phyloP scores from a whole-genome alignment of 1,284 basidiomycete genomes.

The Cutaneotrichosporon mucoides region DNA sequence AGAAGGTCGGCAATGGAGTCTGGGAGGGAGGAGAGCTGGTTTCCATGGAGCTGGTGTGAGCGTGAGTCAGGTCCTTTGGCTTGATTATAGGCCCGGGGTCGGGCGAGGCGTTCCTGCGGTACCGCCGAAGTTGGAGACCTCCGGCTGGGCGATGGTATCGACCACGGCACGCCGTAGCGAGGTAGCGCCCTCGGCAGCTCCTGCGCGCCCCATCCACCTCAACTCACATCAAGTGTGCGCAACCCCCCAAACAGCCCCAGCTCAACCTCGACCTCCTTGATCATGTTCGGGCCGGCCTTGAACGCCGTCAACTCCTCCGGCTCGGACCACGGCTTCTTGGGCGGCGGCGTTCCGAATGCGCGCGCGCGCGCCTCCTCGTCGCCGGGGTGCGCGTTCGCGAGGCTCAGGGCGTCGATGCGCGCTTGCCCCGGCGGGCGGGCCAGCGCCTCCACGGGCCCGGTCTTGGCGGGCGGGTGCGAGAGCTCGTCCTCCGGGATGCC shows the following conservation, averaged over 20 bases:
- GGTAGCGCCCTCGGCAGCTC: too few species aligned
- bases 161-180: too few species aligned
- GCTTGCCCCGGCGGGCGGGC: not conserved
- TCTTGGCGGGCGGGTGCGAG: conserved; percentile 21
- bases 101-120: too few species aligned
- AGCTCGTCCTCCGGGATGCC: conserved; percentile 34
- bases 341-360: conserved; percentile 23
- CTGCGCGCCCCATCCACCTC: too few species aligned
- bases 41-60: conserved; percentile 31
- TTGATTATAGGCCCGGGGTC: too few species aligned
- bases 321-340: conserved; percentile 32
- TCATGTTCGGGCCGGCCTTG: conserved; percentile 32
- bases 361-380: conserved; percentile 14
- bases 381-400: not conserved
- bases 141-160: too few species aligned
- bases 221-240: conserved; percentile 42
- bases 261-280: conserved; percentile 39
- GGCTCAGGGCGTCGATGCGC: conserved; percentile 11
- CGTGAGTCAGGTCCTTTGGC: not conserved
- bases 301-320: conserved; percentile 42
- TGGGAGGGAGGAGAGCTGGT: conserved; percentile 34
- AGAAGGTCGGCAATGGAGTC: conserved; percentile 45
- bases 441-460: not conserved
- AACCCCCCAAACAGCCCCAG: conserved; percentile 46
- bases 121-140: too few species aligned